Conservation (phyloP, 2,329 filamentous ascomycete genomes). For the Knufia fluminis region DNA sequence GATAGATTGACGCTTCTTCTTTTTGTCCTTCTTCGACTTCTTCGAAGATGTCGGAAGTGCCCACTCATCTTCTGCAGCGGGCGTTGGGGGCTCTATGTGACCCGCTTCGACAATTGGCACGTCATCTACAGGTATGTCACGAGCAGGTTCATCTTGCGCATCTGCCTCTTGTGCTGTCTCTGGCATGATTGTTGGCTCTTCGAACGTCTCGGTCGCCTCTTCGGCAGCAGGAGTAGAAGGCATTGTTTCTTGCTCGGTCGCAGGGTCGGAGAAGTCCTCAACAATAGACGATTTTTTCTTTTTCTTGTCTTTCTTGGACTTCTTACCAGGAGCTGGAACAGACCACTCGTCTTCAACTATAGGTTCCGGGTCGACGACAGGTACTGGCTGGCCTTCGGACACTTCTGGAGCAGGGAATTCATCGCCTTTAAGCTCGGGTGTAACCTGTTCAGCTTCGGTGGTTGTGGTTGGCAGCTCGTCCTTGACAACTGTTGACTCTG, state of each 20-base stretch:
- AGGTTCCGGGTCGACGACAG: not conserved
- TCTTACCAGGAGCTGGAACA: slow-evolving; percentile 22
- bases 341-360: slow-evolving; percentile 12
- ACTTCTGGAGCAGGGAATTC: not conserved
- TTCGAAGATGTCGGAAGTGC: not conserved
- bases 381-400: not conserved
- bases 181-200: too few species aligned
- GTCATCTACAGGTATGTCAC: not conserved
- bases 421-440: not conserved
- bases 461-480: not conserved
- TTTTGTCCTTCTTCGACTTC: slow-evolving; percentile 14
- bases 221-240: not conserved
- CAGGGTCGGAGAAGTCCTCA: not conserved
- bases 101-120: not conserved
- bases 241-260: not conserved
- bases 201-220: not conserved
- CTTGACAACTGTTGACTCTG: not conserved
- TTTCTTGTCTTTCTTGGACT: slow-evolving; percentile 22
- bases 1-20: slow-evolving; percentile 9
- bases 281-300: not conserved
- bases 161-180: not conserved
- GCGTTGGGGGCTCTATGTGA: not conserved
- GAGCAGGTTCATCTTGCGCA: not conserved
- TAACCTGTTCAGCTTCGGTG: not conserved
- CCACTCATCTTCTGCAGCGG: slow-evolving; percentile 5